Conservation (phyloP, 768 basidiomycete genomes). For the Rhodotorula paludigena region DNA sequence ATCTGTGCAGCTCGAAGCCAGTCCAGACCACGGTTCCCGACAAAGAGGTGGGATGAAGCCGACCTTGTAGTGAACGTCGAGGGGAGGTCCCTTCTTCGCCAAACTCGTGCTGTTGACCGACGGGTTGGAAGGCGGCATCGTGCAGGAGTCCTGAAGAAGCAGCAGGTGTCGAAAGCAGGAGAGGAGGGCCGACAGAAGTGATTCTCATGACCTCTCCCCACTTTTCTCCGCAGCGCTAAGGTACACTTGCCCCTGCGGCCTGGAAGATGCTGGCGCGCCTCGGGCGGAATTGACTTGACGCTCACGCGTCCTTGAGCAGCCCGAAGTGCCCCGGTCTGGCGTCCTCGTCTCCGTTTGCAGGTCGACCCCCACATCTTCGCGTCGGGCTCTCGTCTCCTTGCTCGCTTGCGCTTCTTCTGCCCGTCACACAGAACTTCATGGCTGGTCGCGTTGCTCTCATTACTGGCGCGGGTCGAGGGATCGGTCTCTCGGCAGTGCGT, state of each 20-base stretch:
- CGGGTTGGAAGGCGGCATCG: not conserved
- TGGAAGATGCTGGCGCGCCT: no score
- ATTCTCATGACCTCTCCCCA: not conserved
- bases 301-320: not conserved
- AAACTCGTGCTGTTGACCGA: not conserved
- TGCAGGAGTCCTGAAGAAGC: no score
- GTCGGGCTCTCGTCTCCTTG: not conserved
- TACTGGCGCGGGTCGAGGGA: not conserved
- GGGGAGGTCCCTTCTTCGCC: not conserved
- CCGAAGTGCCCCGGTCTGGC: no score
- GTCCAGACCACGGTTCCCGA: not conserved
- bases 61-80: constrained; percentile 5
- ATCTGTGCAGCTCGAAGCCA: not conserved
- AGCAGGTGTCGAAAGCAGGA: not conserved
- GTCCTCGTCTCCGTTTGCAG: no score
- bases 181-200: not conserved
- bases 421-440: not conserved
- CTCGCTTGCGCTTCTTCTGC: not conserved
- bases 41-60: not conserved
- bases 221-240: not conserved
- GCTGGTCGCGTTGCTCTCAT: not conserved
- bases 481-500: constrained; percentile 1
- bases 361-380: not conserved
- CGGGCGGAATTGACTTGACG: not conserved
- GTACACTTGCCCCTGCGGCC: not conserved